Base-by-base conservation (phyloP, 352 stramenopile genomes). In the Pythium diclinum region DNA sequence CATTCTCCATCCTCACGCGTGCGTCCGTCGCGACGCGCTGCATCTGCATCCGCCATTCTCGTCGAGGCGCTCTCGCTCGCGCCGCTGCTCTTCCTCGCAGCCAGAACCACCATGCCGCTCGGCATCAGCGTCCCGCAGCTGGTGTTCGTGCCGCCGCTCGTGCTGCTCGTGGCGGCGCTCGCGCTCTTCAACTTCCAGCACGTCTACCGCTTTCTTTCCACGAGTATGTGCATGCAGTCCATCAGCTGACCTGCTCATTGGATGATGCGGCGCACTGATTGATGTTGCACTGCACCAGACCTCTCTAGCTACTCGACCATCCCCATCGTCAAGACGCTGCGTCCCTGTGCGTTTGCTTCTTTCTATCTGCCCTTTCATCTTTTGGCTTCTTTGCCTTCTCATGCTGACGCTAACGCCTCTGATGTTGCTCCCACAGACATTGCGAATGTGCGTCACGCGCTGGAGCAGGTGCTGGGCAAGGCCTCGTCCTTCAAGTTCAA, bases 181-280 rank as follows among this genome's bases (percentile, higher is more conserved):
- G 77, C 83, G 77, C 81, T 94, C 60, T 88, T 89, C 60, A 86
- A 83, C 71, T 94, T 92, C 74, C 84, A 94, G 73, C 87, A 86
- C 47, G 66, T 87, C 52, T 91, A 85, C 67, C 75, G 74, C 47
- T 76, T 87, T 49, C 69, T 91, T 56, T 85, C 83, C 40, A 67
- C 72, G 54, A 83, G 85, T 94, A 59, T 38, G 78, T 57, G 16
- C 36, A 5, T 42, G 10, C 33, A 13, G 7, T 38, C 1, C 33
- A 38, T 38, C 33, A 13, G 6, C 33, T 28, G 25, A 28, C 25
- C 25, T 28, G 25, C 2, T 28, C 25, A 28, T 3, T 28, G 25
- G 25, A 28, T 28, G 25, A 28, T 28, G 25, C 25, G 25, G 25
- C 25, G 25, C 7, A 5, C 5, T 52, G n/a, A 7, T 47, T 1